phyloP scores from a whole-genome alignment of 192 early-diverging fungal species.

The Oehlia diaphana region DNA sequence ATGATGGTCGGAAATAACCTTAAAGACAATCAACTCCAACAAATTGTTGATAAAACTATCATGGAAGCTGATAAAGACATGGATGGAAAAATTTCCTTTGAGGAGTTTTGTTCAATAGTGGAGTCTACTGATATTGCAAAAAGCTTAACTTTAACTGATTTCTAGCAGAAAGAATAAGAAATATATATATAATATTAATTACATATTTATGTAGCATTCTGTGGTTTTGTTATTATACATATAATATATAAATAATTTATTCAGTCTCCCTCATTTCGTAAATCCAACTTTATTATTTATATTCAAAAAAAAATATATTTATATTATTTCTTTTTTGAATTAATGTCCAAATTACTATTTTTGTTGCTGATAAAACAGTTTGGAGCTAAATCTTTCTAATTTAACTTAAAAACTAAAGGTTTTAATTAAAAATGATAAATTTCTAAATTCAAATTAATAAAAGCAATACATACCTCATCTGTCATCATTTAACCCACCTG shows the following conservation, averaged over 20 bases:
- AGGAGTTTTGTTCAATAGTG: slow-evolving; percentile 94
- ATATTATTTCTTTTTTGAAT: neutral
- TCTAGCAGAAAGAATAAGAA: slow-evolving; percentile 32
- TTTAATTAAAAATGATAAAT: no score
- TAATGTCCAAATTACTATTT: no score
- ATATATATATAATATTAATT: neutral
- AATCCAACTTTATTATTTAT: no score
- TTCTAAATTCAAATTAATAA: no score
- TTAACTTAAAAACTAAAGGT: no score
- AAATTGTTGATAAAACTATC: slow-evolving; percentile 99
- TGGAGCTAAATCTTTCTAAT: no score
- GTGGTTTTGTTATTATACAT: neutral
- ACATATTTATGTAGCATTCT: neutral
- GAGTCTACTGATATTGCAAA: slow-evolving; percentile 94
- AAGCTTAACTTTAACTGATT: slow-evolving; percentile 89
- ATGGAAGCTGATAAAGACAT: slow-evolving; percentile 95
- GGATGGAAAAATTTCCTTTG: slow-evolving; percentile 96
- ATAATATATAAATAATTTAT: no score
- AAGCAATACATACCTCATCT: no score
- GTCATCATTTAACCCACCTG: no score
- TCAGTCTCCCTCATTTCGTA: no score
- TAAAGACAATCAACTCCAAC: slow-evolving; percentile 94
- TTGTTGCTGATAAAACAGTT: no score
- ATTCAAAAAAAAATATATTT: neutral
- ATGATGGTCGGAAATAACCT: slow-evolving; percentile 99